Base-by-base conservation (phyloP, 1,284 basidiomycete species). In the Chalciporus sp. region DNA sequence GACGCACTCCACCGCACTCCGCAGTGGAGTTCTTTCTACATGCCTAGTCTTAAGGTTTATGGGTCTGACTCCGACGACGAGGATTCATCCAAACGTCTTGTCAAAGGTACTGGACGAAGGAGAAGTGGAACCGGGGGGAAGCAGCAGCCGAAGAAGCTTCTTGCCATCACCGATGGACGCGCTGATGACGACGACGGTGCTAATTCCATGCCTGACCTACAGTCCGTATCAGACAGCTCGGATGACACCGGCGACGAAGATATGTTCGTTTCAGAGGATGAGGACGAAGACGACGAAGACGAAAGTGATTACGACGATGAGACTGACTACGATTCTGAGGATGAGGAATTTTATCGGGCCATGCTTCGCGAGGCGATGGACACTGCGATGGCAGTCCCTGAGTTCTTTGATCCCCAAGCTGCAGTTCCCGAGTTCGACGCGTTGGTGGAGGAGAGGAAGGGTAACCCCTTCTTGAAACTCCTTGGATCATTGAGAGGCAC, bases 381-480 rank as follows among this genome's bases (percentile, higher is more conserved):
- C 56, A 73, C 77, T 10, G 83, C 80, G 1, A 74, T 81, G 60
- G 82, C 82, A 45, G 75, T 73, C 52, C 73, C 79, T 10, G 85
- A 84, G 52, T 82, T 83, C 66, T 75, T 82, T 46, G 77, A 82
- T 60, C 67, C 70, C 20, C 72, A 72, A 11, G 67, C 74, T 20
- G 65, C 72, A 5, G 70, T 74, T 12, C 67, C 74, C 8, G 77
- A 74, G 29, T 72, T 74, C 37, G 74, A 80, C 37, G 69, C 76
- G 3, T 58, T 76, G 11, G 67, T 73, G 14, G 79, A 83, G 48
- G 81, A 83, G 51, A 74, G 77, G 51, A 85, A 84, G 65, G 80
- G 76, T 14, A 92, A 91, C 61, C 86, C 88, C 0, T 89, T 92
- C 67, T 67, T 90, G 63, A 89, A 85, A 67, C 66, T 90, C 33